A percentile compares a stretch with the other conserved stretches of the same genome.
Evolutionary conservation across 495 filamentous ascomycete species (phyloP).

Genomic region (Penicillium fimorum): DNA sequence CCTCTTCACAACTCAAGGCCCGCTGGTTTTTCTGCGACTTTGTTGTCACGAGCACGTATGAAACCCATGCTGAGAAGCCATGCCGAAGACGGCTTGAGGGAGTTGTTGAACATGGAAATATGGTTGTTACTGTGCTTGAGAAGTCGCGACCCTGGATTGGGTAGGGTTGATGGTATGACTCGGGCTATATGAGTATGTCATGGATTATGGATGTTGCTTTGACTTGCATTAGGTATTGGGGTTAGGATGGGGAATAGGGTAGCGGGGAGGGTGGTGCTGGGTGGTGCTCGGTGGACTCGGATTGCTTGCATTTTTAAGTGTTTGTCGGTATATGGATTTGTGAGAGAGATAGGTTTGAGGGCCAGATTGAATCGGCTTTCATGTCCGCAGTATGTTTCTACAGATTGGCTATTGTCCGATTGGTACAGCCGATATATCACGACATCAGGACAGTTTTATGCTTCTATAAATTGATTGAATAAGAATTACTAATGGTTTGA

Average conservation of each 20-base stretch:
- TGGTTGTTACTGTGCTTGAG: slow-evolving; percentile 38
- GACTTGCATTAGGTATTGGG: slow-evolving; percentile 24
- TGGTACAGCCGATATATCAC: slow-evolving; percentile 2
- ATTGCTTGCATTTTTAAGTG: slow-evolving; percentile 35
- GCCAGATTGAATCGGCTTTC: neutral
- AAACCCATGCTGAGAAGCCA: slow-evolving; percentile 31
- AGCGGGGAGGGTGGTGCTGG: slow-evolving; percentile 18
- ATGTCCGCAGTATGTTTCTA: neutral
- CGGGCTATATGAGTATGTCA: slow-evolving; percentile 37
- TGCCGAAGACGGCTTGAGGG: slow-evolving; percentile 34
- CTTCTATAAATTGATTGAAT: neutral
- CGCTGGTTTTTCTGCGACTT: slow-evolving; percentile 29
- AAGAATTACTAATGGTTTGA: neutral
- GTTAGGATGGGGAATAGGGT: slow-evolving; percentile 31
- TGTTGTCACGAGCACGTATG: slow-evolving; percentile 27
- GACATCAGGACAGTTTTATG: neutral
- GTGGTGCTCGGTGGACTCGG: slow-evolving; percentile 35
- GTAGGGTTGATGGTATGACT: slow-evolving; percentile 28
- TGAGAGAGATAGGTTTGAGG: neutral
- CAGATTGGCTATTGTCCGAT: slow-evolving; percentile 2
- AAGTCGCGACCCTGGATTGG: slow-evolving; percentile 46
- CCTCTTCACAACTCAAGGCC: slow-evolving; percentile 23
- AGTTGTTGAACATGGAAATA: slow-evolving; percentile 1
- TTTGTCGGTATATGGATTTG: neutral
- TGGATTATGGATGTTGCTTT: slow-evolving; percentile 34